Conservation (phyloP, 495 filamentous ascomycete genomes). For the Aspergillus wentii region DNA sequence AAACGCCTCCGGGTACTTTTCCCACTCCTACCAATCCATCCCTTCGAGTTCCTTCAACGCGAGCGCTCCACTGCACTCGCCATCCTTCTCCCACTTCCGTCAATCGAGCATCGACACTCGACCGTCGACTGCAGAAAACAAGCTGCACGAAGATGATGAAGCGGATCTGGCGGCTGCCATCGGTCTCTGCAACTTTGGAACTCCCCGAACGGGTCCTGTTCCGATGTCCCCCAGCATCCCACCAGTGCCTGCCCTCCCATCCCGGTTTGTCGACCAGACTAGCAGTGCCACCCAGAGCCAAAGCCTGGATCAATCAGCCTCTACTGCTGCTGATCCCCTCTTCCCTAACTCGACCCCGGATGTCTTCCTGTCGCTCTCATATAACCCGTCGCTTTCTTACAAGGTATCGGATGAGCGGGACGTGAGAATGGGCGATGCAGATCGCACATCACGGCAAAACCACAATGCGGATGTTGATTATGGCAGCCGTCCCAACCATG, state of each 20-base stretch:
- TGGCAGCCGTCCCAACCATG: conserved; percentile 57
- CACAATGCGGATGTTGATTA: conserved; percentile 76
- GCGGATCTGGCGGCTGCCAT: conserved; percentile 78
- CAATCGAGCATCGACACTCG: conserved; percentile 57
- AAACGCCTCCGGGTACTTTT: conserved; percentile 59
- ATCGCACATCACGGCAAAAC: conserved; percentile 43
- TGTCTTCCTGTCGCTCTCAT: conserved; percentile 33
- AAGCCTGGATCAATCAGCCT: conserved; percentile 19
- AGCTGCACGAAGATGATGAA: conserved; percentile 57
- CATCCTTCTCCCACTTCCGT: conserved; percentile 41
- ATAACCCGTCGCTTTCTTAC: conserved; percentile 45
- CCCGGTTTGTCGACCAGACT: conserved; percentile 36
- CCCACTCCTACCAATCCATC: conserved; percentile 80
- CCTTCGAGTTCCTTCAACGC: conserved; percentile 50
- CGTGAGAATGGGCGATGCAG: conserved; percentile 29
- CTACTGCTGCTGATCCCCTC: conserved; percentile 41
- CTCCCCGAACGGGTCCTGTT: conserved; percentile 65
- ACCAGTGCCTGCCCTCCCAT: conserved; percentile 80
- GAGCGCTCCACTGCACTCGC: conserved; percentile 42
- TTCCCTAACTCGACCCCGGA: conserved; percentile 31
- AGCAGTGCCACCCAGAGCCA: conserved; percentile 21
- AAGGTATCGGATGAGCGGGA: conserved; percentile 46
- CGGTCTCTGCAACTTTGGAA: conserved; percentile 87
- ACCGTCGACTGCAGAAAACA: conserved; percentile 58
- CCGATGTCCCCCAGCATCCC: conserved; percentile 72